Conservation (phyloP, 2,329 filamentous ascomycete species). For the Penicillium sp. region DNA sequence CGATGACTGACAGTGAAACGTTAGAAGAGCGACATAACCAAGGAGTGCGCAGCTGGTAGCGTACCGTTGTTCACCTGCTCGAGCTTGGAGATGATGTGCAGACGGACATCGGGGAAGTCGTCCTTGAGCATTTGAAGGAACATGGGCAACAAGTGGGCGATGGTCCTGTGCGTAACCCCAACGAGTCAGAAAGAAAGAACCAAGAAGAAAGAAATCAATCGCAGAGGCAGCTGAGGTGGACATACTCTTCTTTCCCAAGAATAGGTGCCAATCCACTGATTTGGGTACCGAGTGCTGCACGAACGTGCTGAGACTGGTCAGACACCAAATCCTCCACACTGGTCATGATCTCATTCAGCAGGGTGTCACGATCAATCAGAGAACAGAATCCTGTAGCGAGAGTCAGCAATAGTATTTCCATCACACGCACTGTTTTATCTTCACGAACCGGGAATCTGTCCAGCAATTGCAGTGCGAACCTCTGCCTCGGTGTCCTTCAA, state of each 20-base stretch:
- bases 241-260: constrained; percentile 93
- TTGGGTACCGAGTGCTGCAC: constrained; percentile 89
- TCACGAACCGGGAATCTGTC: constrained; percentile 71
- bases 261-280: constrained; percentile 96
- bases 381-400: constrained; percentile 69
- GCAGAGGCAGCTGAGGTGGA: constrained; percentile 7
- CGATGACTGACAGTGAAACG: constrained; percentile 62
- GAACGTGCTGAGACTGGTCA: constrained; percentile 93
- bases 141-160: constrained; percentile 94
- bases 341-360: constrained; percentile 94
- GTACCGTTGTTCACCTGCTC: constrained; percentile 93
- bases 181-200: constrained; percentile 13
- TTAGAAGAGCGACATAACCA: background rate
- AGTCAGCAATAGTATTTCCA: too few species aligned
- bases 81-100: constrained; percentile 99
- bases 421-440: too few species aligned
- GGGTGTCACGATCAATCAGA: constrained; percentile 76
- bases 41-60: background rate
- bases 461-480: constrained; percentile 91
- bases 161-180: constrained; percentile 58
- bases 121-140: constrained; percentile 99
- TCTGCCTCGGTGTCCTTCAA: constrained; percentile 97
- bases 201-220: background rate
- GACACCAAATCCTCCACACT: constrained; percentile 94
- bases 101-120: constrained; percentile 93